phyloP scores from a whole-genome alignment of 2,329 filamentous ascomycete genomes.

The Grosmannia huntii region DNA sequence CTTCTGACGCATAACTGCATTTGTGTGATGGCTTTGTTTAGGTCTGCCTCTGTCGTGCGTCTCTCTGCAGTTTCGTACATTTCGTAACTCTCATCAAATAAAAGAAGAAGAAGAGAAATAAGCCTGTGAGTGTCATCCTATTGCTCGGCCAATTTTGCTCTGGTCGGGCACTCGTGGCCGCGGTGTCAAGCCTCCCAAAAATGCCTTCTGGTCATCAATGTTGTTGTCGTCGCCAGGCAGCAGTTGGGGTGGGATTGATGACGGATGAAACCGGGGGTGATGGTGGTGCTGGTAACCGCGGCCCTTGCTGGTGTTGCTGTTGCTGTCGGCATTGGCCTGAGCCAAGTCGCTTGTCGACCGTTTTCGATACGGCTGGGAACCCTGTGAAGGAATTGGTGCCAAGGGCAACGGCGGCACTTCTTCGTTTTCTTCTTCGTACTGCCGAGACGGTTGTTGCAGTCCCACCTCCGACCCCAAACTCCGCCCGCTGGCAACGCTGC shows the following conservation, averaged over 20 bases:
- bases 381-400: not conserved
- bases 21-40: not conserved
- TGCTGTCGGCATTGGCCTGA: conserved; percentile 11
- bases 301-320: not conserved
- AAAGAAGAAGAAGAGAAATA: not conserved
- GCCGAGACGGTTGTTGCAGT: conserved; percentile 20
- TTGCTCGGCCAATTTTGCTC: conserved; percentile 38
- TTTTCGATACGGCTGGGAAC: conserved; percentile 4
- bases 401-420: not conserved
- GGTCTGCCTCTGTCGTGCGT: not conserved
- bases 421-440: not conserved
- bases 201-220: conserved; percentile 27
- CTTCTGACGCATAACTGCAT: not conserved
- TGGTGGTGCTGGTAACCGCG: not conserved
- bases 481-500: conserved; percentile 29
- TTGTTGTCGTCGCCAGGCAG: conserved; percentile 18
- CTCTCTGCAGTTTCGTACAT: not conserved
- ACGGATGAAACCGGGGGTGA: conserved; percentile 23
- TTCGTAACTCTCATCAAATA: not conserved
- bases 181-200: conserved; percentile 34
- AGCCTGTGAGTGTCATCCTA: conserved; percentile 28
- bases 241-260: conserved; percentile 28
- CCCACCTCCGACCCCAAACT: conserved; percentile 19
- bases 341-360: conserved; percentile 11
- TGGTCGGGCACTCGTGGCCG: conserved; percentile 16